A percentile compares a stretch with the other conserved stretches of the same genome.
These are phyloP conservation scores for Fabrea salina DNA, from an alignment of 169 alveolate genomes.

Conservation along the genomic window DNA sequence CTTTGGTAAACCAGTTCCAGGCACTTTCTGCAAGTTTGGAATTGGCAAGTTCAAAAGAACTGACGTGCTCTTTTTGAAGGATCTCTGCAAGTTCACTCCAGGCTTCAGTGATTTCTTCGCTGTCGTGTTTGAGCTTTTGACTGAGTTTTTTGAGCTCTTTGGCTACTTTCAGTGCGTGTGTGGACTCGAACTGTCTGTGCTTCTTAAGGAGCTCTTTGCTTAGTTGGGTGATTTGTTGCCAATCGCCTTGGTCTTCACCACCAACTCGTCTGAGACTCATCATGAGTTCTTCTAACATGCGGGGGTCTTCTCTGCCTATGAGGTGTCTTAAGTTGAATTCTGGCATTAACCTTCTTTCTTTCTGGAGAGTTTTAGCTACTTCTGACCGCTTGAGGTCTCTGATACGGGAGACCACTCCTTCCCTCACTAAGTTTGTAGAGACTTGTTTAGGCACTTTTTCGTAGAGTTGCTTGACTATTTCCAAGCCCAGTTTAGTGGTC, in stretches of 20 bases:
- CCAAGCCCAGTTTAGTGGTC: conserved; percentile 8
- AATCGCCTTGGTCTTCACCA: no score
- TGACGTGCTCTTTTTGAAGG: no score
- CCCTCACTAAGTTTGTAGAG: conserved; percentile 23
- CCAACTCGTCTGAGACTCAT: no score
- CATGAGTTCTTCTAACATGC: no score
- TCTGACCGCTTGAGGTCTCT: neutral
- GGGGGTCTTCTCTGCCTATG: no score
- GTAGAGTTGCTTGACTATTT: neutral
- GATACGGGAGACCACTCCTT: conserved; percentile 31
- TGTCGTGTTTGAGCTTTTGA: neutral
- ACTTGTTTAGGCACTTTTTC: conserved; percentile 13
- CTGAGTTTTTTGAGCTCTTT: neutral
- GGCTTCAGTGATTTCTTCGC: no score
- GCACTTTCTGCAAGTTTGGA: neutral
- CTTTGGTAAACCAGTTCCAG: neutral
- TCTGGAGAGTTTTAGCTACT: neutral
- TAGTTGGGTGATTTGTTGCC: no score
- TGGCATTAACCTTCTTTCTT: neutral
- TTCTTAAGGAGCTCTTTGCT: neutral
- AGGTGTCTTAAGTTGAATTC: neutral
- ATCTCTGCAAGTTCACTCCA: no score
- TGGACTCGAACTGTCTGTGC: neutral
- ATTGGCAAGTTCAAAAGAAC: neutral
- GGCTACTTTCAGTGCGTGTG: neutral